Evolutionary conservation across 2,329 filamentous ascomycete species (phyloP), one percentile per base, ranked within the genome.

Genomic region (Cladosporium austrohemisphaericum): DNA sequence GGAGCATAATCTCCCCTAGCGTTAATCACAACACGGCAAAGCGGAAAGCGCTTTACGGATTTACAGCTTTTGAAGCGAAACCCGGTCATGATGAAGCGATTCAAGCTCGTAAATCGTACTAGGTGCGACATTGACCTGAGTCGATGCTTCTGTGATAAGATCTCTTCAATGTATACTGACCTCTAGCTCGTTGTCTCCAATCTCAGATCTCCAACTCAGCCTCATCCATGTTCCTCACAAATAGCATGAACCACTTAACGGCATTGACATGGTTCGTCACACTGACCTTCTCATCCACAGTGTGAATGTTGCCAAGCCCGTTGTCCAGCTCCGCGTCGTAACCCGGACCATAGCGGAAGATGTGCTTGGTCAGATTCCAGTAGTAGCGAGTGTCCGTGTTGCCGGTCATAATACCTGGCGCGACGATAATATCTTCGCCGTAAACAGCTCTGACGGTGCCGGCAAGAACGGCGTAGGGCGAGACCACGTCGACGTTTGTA

Each of bases 181-280:
- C n/a, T n/a, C n/a, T 4, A 14, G 29, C 9, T 11, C 19, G 13
- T 19, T 18, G 23, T 25, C 40, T 7, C 13, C n/a, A 13, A 29
- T 43, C 14, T 50, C 28, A 38, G 18, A 43, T 49, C 29, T 49
- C 46, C 38, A 73, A 49, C 14, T 67, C 63, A 9, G 67, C 71
- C 53, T 70, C 71, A 56, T 75, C 71, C 60, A 74, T 65, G 55
- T 73, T 73, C 56, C 70, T 62, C 25, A 75, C 59, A 57, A 70
- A 74, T 29, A 64, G 35, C 49, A 57, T 65, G 56, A 72, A 70
- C 71, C 71, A 75, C 61, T 61, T 68, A 0, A 71, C 65, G 35
- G 66, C 66, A 54, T 71, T 70, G 11, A 73, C 41, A 61, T 75
- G 72, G 32, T 68, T 71, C 47, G 60, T 62, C 4, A 72, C 68